phyloP scores from a whole-genome alignment of 108 stramenopile species.

The Skeletonema tropicum region DNA sequence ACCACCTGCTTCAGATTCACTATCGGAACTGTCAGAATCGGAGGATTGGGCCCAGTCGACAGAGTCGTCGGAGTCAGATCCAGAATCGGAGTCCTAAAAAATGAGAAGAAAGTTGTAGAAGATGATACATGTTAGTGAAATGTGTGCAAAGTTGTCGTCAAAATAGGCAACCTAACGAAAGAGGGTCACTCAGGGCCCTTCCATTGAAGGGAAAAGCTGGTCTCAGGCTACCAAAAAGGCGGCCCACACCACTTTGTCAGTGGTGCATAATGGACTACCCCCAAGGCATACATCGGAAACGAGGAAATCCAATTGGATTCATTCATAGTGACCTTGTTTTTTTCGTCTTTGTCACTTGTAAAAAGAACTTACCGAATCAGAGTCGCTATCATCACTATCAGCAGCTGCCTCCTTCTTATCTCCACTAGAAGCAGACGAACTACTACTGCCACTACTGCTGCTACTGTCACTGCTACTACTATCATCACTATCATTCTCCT shows the following conservation, averaged over 20 bases:
- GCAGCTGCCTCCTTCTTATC: conserved; percentile 42
- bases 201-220: conserved; percentile 55
- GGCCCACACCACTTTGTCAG: conserved; percentile 86
- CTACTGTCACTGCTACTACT: conserved; percentile 14
- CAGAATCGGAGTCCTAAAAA: conserved; percentile 31
- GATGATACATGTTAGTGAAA: neutral
- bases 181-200: conserved; percentile 46
- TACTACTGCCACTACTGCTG: conserved; percentile 16
- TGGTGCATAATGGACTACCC: conserved; percentile 47
- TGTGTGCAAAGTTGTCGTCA: conserved; percentile 11
- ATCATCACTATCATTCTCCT: conserved; percentile 43
- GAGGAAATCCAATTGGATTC: conserved; percentile 90
- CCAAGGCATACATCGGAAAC: conserved; percentile 88
- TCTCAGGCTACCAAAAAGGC: conserved; percentile 74
- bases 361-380: conserved; percentile 46
- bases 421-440: conserved; percentile 39
- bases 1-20: conserved; percentile 58
- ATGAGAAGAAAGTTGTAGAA: conserved; percentile 7
- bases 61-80: conserved; percentile 49
- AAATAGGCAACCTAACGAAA: neutral
- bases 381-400: conserved; percentile 31
- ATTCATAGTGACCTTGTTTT: conserved; percentile 37
- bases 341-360: neutral
- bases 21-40: conserved; percentile 57
- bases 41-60: conserved; percentile 63